phyloP scores from a whole-genome alignment of 2,329 filamentous ascomycete species.

The Venturia asperata region DNA sequence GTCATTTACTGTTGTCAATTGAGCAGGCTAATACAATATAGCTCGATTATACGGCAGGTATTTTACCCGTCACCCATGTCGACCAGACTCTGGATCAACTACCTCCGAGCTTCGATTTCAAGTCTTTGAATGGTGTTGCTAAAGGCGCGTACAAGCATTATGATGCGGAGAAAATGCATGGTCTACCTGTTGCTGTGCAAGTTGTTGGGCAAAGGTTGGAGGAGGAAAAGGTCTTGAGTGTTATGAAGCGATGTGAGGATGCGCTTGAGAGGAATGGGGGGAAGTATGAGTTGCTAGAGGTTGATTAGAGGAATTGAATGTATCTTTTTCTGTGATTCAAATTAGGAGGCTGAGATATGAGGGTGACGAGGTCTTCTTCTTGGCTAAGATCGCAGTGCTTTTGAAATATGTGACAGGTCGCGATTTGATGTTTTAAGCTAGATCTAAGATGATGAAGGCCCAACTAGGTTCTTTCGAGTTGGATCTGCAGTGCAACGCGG shows the following conservation, averaged over 20 bases:
- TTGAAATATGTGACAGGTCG: too few relatives aligned
- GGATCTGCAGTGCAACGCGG: too few relatives aligned
- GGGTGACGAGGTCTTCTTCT: too few relatives aligned
- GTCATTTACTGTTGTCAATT: not conserved
- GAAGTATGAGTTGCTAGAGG: constrained; percentile 41
- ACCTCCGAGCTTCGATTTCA: constrained; percentile 52
- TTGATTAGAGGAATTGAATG: not conserved
- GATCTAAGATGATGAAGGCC: too few relatives aligned
- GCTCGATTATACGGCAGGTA: constrained; percentile 79
- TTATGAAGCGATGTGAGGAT: constrained; percentile 73
- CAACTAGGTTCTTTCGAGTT: too few relatives aligned
- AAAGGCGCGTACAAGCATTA: constrained; percentile 81
- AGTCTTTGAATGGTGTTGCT: constrained; percentile 69
- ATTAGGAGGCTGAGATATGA: too few relatives aligned
- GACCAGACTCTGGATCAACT: constrained; percentile 62
- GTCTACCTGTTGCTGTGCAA: constrained; percentile 79
- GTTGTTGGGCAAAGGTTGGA: constrained; percentile 71
- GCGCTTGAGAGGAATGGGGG: constrained; percentile 53
- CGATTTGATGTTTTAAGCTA: too few relatives aligned
- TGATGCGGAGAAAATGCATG: constrained; percentile 74
- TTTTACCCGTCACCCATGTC: constrained; percentile 80
- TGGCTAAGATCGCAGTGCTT: too few relatives aligned
- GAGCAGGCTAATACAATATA: constrained; percentile 28
- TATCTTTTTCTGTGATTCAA: too few relatives aligned
- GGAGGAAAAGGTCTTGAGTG: constrained; percentile 78